Evolutionary conservation across 164 flowering plant genomes (phyloP), one percentile per base, ranked within the genome.

Genomic region (Magnolia sinica): DNA sequence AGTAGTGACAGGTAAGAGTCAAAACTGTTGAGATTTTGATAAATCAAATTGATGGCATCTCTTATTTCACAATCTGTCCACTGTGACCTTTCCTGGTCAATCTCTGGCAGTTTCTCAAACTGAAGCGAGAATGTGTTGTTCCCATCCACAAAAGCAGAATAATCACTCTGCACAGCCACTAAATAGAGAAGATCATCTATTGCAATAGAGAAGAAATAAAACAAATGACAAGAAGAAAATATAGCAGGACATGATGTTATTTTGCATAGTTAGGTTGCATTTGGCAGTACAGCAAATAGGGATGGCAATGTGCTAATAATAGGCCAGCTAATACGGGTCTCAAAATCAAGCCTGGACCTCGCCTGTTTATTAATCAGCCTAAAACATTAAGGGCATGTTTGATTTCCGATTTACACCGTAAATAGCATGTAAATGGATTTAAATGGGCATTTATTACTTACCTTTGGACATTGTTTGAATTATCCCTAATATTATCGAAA

Each of bases 21-120:
- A 81, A 96, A 85, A 77, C 85, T 90, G 23, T 82, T 72, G 52
- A 96, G 89, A 83, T 94, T 96, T 71, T 86, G 88, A 76, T 92
- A 82, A 58, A 94, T 83, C 85, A 87, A 52, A 72, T 91, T 87
- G 79, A 91, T 85, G 22, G 96, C 89, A 86, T 92, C 94, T 74
- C 72, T 83, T 68, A 85, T 79, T 81, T 89, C 95, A 83, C 88
- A 82, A 67, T 89, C 94, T 55, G 92, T 90, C 94, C 92, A 90
- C 81, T 88, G 90, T 66, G 97, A 90, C 11, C 87, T 90, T 74
- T 87, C 95, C 75, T 84, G 84, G 76, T 85, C 86, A 77, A 87
- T 83, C 82, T 87, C 91, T 4, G 97, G 93, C 76, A 94, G 76
- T 84, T 87, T 88, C 77, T 90, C 90, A 85, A 94, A 91, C 50